Evolutionary conservation across 192 early-diverging fungal species (phyloP).

Genomic region (Podila clonocystis): DNA sequence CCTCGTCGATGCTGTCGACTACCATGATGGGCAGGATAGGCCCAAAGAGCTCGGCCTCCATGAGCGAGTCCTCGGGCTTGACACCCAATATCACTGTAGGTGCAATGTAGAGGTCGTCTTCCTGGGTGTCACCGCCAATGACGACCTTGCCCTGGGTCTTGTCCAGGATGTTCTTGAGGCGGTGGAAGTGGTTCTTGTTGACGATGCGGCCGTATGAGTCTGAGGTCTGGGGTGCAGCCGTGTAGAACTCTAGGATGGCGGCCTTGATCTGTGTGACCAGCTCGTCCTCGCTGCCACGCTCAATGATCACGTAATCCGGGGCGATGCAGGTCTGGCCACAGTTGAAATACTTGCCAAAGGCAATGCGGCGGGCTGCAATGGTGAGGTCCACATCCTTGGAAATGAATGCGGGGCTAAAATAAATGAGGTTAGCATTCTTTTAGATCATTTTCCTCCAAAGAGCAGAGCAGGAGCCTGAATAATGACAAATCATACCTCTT

Average conservation of each 20-base stretch:
- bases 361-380: conserved; percentile 74
- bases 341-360: conserved; percentile 88
- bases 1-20: conserved; percentile 70
- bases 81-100: conserved; percentile 87
- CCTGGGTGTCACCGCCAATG: conserved; percentile 69
- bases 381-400: conserved; percentile 72
- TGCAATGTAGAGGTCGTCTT: conserved; percentile 75
- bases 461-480: no score
- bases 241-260: conserved; percentile 52
- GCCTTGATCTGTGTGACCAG: conserved; percentile 61
- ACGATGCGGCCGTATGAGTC: conserved; percentile 70
- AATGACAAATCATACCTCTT: conserved; percentile 65
- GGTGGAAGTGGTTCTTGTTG: conserved; percentile 68
- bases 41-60: conserved; percentile 93
- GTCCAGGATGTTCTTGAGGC: conserved; percentile 63
- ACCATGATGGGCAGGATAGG: conserved; percentile 87
- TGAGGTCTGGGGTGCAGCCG: conserved; percentile 50
- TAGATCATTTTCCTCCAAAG: not conserved
- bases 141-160: conserved; percentile 61
- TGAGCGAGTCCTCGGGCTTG: conserved; percentile 62
- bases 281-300: conserved; percentile 51
- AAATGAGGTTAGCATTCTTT: not conserved
- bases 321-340: conserved; percentile 88
- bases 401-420: conserved; percentile 67
- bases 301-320: conserved; percentile 78